Conservation (phyloP, 441 rosid genomes). For the Mallotus repandus region DNA sequence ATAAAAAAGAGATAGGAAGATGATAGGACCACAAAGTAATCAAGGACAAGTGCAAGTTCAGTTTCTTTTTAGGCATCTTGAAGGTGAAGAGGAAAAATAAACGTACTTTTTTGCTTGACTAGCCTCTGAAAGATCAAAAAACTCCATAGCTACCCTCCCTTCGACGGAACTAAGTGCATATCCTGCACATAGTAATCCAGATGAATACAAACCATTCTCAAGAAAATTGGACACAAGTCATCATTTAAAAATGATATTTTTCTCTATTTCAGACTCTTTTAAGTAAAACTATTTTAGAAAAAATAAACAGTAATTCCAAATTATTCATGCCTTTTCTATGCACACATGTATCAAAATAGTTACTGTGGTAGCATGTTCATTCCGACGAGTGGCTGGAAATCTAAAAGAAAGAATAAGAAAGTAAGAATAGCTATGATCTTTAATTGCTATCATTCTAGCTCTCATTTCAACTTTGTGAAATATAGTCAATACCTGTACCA, state of each 20-base stretch:
- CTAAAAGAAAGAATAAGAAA: background rate
- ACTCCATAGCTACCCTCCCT: conserved; percentile 95
- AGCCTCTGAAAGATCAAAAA: conserved; percentile 86
- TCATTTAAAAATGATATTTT: background rate
- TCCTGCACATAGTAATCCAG: conserved; percentile 47
- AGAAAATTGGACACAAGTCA: background rate
- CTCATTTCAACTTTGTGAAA: too few relatives aligned
- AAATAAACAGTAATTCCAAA: background rate
- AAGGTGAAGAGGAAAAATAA: conserved; percentile 1
- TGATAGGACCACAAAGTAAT: background rate
- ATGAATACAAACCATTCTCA: conserved; percentile 17
- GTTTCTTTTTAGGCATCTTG: background rate
- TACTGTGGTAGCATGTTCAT: background rate
- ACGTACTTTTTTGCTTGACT: conserved; percentile 92
- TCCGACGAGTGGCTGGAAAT: background rate
- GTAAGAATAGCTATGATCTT: background rate
- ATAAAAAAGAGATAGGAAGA: background rate
- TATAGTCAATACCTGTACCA: conserved; percentile 66
- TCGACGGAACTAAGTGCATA: conserved; percentile 96
- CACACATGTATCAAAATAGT: background rate
- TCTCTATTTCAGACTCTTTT: background rate
- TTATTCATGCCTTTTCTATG: background rate
- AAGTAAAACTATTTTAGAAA: background rate
- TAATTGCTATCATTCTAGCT: too few relatives aligned
- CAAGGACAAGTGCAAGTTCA: background rate